A percentile compares a stretch with the other conserved stretches of the same genome.
Evolutionary conservation across 2,329 filamentous ascomycete species (phyloP).

Genomic region (Rhexocercosporidium sp.): DNA sequence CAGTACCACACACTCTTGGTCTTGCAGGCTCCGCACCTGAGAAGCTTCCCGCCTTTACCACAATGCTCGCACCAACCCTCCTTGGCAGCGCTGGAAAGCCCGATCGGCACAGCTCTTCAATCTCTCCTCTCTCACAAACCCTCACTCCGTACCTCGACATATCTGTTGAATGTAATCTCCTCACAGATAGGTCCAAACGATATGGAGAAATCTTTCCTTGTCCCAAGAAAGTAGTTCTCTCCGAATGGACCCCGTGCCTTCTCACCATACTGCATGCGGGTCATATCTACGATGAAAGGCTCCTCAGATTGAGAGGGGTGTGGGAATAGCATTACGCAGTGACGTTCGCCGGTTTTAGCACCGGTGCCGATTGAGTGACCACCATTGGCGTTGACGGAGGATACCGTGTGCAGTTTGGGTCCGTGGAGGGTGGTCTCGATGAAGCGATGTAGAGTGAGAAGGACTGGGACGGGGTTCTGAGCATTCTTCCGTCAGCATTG

Average conservation of each 20-base stretch:
- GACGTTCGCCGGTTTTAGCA: background rate
- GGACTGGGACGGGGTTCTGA: background rate
- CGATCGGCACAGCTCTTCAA: constrained; percentile 14
- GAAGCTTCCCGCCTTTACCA: constrained; percentile 8
- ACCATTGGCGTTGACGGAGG: background rate
- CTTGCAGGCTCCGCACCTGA: constrained; percentile 6
- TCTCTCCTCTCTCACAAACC: background rate
- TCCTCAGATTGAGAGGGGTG: background rate
- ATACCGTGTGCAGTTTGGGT: background rate
- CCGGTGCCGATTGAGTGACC: background rate
- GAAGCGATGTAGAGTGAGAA: background rate
- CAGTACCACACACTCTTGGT: constrained; percentile 11
- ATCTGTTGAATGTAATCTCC: background rate
- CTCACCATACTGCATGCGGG: constrained; percentile 14
- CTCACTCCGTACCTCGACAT: background rate
- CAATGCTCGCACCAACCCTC: constrained; percentile 25
- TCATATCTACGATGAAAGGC: constrained; percentile 1
- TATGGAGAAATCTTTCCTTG: background rate
- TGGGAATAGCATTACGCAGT: background rate
- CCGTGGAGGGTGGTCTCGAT: background rate
- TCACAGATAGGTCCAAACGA: background rate
- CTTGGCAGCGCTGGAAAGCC: constrained; percentile 22
- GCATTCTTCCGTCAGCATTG: background rate
- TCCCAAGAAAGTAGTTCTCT: constrained; percentile 16
- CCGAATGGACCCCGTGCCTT: constrained; percentile 11